Evolutionary conservation across 228 moss, liverwort and hornwort genomes (phyloP).

Genomic region (Sphagnum fallax): DNA sequence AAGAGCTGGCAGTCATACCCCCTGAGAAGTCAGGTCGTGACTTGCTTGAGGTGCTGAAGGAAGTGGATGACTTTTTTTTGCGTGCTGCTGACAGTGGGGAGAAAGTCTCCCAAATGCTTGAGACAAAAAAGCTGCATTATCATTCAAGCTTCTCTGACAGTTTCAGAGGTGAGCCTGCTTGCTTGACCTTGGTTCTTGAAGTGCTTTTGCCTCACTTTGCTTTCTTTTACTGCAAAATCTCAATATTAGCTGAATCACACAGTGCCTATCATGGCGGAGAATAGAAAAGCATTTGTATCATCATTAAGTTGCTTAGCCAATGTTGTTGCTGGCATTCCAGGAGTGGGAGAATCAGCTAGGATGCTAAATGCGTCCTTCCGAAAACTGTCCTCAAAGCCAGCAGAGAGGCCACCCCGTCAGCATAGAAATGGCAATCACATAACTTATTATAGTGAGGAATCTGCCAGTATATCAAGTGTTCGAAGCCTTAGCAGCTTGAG

Average conservation of each 20-base stretch:
- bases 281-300: no score
- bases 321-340: conserved; percentile 4
- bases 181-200: background rate
- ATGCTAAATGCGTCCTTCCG: conserved; percentile 18
- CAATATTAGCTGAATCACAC: no score
- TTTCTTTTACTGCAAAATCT: background rate
- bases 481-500: conserved; percentile 32
- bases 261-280: no score
- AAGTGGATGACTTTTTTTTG: conserved; percentile 63
- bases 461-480: conserved; percentile 42
- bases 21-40: conserved; percentile 36
- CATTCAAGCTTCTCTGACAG: conserved; percentile 72
- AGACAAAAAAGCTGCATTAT: conserved; percentile 71
- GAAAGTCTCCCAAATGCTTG: conserved; percentile 57
- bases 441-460: conserved; percentile 20
- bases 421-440: conserved; percentile 15
- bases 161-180: conserved; percentile 22
- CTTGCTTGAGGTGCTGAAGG: conserved; percentile 65
- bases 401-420: conserved; percentile 13
- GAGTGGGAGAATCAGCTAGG: conserved; percentile 51
- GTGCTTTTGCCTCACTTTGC: background rate
- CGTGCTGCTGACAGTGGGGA: conserved; percentile 61
- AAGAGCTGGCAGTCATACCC: conserved; percentile 14
- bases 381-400: conserved; percentile 41
- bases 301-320: no score